These are phyloP conservation scores for Cicer arietinum DNA, from an alignment of 306 rosid genomes.

Conservation along the genomic window DNA sequence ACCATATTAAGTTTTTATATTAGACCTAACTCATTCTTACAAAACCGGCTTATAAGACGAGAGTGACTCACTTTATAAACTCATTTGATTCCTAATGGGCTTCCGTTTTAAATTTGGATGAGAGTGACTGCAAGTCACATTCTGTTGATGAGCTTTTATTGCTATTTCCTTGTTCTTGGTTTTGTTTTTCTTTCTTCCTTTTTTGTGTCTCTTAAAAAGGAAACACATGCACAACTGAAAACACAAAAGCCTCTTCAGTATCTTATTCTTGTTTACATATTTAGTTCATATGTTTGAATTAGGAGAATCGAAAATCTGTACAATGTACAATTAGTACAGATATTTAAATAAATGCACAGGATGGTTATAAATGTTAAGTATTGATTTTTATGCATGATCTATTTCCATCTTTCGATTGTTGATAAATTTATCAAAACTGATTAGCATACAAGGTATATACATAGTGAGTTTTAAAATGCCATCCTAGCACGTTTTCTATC, in stretches of 20 bases:
- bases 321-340: background rate
- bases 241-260: slow-evolving; percentile 6
- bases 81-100: background rate
- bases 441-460: background rate
- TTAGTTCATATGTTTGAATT: slow-evolving; percentile 14
- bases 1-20: too few relatives aligned
- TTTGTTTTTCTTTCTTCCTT: background rate
- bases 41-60: too few relatives aligned
- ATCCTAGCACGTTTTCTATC: background rate
- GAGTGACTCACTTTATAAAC: too few relatives aligned
- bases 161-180: slow-evolving; percentile 1
- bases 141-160: slow-evolving; percentile 19
- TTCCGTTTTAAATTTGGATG: slow-evolving; percentile 14
- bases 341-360: background rate
- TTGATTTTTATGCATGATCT: background rate
- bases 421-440: slow-evolving; percentile 13
- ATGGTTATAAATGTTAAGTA: slow-evolving; percentile 7
- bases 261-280: slow-evolving; percentile 1
- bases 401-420: slow-evolving; percentile 15
- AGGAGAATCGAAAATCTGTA: slow-evolving; percentile 4
- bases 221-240: background rate
- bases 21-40: too few relatives aligned
- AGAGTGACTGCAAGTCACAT: background rate
- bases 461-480: background rate
- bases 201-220: background rate